Base-by-base conservation (phyloP, 2,329 filamentous ascomycete species). In the Neonectria hederae region DNA sequence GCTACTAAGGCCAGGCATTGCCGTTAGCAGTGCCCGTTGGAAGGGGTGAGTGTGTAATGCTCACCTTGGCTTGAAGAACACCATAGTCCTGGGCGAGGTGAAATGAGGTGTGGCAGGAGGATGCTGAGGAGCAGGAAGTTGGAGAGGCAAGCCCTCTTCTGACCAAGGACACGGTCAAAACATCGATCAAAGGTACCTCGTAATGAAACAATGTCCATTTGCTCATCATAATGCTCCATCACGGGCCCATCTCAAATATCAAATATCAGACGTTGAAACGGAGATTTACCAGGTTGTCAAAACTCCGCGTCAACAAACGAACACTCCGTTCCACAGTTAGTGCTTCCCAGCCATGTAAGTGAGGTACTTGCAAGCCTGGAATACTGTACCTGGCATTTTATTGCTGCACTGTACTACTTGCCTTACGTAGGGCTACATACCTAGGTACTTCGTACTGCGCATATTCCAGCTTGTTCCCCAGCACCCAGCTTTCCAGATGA, bases 391-490 rank as follows among this genome's bases (percentile, higher is more conserved):
- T 10, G 30, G 13, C 30, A 30, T 10, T 30, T 30, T n/a, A n/a
- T 4, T 11, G 10, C 28, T 30, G 8, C 28, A 30, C 28, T 30
- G 28, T 11, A 8, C 7, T n/a, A n/a, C n/a, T n/a, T 6, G 26
- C 26, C 6, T 28, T 28, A 32, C 30, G 30, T 13, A 32, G 10
- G 8, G 28, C 30, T 32, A 32, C 13, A 1, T 35, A 38, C 14
- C 30, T 32, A 32, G 5, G 3, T 35, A 38, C 14, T 17, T n/a
- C 14, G 7, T 17, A 2, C 14, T 38, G 7, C 35, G 10, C 13
- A 32, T 14, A n/a, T 17, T 48, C 22, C 45, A 48, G 24, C 51
- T 59, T 26, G 30, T 60, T 54, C 58, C 58, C 58, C 58, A 14
- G 42, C 30, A n/a, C 28, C 28, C 28, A 28, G 28, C 28, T 61